A percentile compares a stretch with the other conserved stretches of the same genome.
Conservation (phyloP, 768 basidiomycete species). For the Lentinula aciculospora region DNA sequence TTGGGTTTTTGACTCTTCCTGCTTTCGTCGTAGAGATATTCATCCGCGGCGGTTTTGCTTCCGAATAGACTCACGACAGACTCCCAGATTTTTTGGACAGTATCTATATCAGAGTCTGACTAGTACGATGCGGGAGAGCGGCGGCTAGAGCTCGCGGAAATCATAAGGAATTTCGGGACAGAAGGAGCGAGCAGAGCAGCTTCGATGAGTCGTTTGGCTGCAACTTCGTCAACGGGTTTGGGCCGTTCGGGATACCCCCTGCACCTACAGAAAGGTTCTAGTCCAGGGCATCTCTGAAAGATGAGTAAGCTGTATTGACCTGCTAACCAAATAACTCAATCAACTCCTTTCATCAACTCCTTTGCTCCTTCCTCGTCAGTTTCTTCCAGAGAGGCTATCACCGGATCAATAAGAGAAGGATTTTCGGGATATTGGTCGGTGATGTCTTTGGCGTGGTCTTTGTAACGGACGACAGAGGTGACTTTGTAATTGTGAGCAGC, state of each 20-base stretch:
- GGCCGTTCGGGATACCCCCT: conserved; percentile 3
- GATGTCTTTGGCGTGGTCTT: conserved; percentile 4
- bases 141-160: background rate
- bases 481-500: conserved; percentile 1
- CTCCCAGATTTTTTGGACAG: background rate
- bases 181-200: conserved; percentile 1
- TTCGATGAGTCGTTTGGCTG: conserved; percentile 6
- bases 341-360: conserved; percentile 1
- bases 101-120: background rate
- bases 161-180: conserved; percentile 8
- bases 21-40: conserved; percentile 3
- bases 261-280: background rate
- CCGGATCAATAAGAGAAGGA: background rate
- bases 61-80: conserved; percentile 1
- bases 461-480: conserved; percentile 1
- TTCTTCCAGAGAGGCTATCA: conserved; percentile 5
- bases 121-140: conserved; percentile 5
- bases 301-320: too few relatives aligned
- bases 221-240: conserved; percentile 3
- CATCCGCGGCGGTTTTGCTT: conserved; percentile 4
- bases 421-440: background rate
- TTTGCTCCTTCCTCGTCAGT: conserved; percentile 4
- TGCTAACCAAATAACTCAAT: conserved; percentile 8
- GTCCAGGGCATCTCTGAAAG: background rate
- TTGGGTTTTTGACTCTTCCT: background rate